A percentile compares a stretch with the other conserved stretches of the same genome.
Conservation (phyloP, 768 basidiomycete genomes). For the Rubroboletus satanas region DNA sequence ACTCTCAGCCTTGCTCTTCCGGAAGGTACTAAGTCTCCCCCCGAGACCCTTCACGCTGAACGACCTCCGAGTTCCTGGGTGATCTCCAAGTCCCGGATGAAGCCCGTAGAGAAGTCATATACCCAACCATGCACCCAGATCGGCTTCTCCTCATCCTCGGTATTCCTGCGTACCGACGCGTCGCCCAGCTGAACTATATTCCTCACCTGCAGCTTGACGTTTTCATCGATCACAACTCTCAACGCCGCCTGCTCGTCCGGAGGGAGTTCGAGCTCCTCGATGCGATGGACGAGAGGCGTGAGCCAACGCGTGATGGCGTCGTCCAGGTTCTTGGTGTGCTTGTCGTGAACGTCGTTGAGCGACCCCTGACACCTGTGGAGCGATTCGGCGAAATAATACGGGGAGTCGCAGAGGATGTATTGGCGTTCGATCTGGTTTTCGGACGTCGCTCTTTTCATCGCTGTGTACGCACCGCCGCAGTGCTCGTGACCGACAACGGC, state of each 20-base stretch:
- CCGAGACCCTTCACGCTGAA: too few relatives aligned
- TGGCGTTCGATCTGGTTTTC: neutral
- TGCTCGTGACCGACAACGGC: slow-evolving; percentile 77
- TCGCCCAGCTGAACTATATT: slow-evolving; percentile 19
- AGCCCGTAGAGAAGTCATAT: slow-evolving; percentile 58
- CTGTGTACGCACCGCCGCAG: slow-evolving; percentile 70
- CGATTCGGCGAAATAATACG: slow-evolving; percentile 7
- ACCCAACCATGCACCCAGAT: slow-evolving; percentile 75
- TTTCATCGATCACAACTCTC: slow-evolving; percentile 45
- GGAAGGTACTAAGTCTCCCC: too few relatives aligned
- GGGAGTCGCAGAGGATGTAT: slow-evolving; percentile 13
- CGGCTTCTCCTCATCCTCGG: slow-evolving; percentile 24
- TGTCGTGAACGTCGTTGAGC: slow-evolving; percentile 26
- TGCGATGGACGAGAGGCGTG: slow-evolving; percentile 57
- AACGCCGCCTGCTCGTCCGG: slow-evolving; percentile 26
- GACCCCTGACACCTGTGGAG: neutral
- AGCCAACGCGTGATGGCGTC: slow-evolving; percentile 68
- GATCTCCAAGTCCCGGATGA: slow-evolving; percentile 53
- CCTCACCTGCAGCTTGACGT: slow-evolving; percentile 52
- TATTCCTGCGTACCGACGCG: neutral
- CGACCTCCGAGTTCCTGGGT: slow-evolving; percentile 16
- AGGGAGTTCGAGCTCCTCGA: slow-evolving; percentile 39
- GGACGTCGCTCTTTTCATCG: slow-evolving; percentile 1
- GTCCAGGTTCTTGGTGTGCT: slow-evolving; percentile 30
- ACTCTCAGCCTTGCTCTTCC: too few relatives aligned